Evolutionary conservation across 768 basidiomycete genomes (phyloP).

Genomic region (Leccinum boreale): DNA sequence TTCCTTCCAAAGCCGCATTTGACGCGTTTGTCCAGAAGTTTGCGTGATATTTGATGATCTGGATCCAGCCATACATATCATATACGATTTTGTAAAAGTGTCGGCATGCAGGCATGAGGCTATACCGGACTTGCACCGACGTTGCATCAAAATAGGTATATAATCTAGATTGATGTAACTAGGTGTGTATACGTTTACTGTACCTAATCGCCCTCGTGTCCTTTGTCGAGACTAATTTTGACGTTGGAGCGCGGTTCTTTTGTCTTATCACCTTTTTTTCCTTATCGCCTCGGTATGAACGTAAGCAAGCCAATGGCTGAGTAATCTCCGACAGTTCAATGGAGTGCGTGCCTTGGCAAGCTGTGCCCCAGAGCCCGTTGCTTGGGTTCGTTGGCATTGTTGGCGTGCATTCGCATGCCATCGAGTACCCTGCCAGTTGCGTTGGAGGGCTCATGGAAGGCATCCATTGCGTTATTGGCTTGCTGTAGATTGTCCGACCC

Average conservation of each 20-base stretch:
- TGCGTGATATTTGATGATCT: not conserved
- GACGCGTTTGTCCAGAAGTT: not conserved
- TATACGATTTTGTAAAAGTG: not conserved
- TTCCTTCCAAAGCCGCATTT: not conserved
- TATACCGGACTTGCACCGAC: not conserved
- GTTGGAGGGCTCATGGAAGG: not conserved
- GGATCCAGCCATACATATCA: not conserved
- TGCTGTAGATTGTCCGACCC: constrained; percentile 2
- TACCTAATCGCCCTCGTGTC: constrained; percentile 9
- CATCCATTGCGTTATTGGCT: constrained; percentile 2
- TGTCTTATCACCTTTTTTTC: constrained; percentile 1
- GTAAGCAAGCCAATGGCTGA: not conserved
- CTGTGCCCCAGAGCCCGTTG: constrained; percentile 5
- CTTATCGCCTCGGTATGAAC: constrained; percentile 8
- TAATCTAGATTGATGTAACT: not conserved
- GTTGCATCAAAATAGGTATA: not conserved
- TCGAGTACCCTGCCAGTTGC: not conserved
- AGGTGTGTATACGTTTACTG: not conserved
- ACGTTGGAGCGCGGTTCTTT: not conserved
- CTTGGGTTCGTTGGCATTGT: not conserved
- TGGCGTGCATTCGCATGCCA: not conserved
- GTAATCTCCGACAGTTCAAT: not conserved
- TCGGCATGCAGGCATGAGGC: not conserved
- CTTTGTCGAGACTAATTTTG: not conserved
- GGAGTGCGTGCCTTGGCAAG: constrained; percentile 20